These are phyloP conservation scores for Mallotus nudiflorus DNA, from an alignment of 345 rosid species.

Conservation along the genomic window DNA sequence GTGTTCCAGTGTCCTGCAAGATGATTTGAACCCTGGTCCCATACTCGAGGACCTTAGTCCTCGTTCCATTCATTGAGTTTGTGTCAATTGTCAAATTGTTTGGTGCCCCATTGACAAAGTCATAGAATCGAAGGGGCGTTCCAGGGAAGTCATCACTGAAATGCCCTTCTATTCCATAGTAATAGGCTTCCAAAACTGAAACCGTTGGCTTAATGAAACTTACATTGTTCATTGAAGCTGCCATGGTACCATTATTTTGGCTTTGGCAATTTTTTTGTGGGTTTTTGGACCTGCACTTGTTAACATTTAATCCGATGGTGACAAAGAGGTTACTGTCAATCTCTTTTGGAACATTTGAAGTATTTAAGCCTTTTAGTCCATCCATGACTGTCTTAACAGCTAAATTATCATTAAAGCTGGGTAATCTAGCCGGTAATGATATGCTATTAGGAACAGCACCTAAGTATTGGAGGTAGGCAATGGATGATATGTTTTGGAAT, in stretches of 20 bases:
- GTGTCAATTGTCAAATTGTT: slow-evolving; percentile 67
- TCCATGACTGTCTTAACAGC: slow-evolving; percentile 78
- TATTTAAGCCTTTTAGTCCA: slow-evolving; percentile 61
- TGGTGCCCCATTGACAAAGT: slow-evolving; percentile 84
- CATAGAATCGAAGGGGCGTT: slow-evolving; percentile 58
- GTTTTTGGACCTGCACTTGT: slow-evolving; percentile 56
- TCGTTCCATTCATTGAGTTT: slow-evolving; percentile 61
- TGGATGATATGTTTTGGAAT: slow-evolving; percentile 67
- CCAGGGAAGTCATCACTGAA: slow-evolving; percentile 75
- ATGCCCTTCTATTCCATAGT: slow-evolving; percentile 53
- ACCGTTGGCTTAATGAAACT: slow-evolving; percentile 62
- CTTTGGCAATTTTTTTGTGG: slow-evolving; percentile 63
- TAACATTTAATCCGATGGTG: slow-evolving; percentile 67
- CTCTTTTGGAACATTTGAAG: slow-evolving; percentile 50
- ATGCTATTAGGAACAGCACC: slow-evolving; percentile 54
- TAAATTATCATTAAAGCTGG: slow-evolving; percentile 59
- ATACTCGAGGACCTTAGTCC: slow-evolving; percentile 58
- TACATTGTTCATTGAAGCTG: slow-evolving; percentile 87
- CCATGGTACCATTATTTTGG: slow-evolving; percentile 47
- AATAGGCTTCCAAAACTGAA: slow-evolving; percentile 72
- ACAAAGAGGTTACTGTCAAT: slow-evolving; percentile 57
- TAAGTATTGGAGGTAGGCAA: slow-evolving; percentile 59
- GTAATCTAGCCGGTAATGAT: slow-evolving; percentile 65
- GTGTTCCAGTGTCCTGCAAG: slow-evolving; percentile 71
- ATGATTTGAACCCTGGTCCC: slow-evolving; percentile 71